phyloP scores from a whole-genome alignment of 169 alveolate genomes.

The Plasmodium knowlesi region DNA sequence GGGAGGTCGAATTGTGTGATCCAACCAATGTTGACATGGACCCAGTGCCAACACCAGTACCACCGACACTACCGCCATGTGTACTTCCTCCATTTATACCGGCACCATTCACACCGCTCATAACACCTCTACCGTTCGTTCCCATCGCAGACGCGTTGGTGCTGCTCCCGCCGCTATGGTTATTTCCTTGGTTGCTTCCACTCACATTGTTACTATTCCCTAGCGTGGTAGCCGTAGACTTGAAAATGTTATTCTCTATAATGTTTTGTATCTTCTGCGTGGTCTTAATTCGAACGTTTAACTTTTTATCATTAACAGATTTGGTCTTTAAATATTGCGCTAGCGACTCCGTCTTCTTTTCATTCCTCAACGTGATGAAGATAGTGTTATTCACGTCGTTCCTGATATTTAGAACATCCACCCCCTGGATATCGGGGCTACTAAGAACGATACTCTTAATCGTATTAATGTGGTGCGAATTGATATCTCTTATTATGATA shows the following conservation, averaged over 20 bases:
- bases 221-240: not conserved
- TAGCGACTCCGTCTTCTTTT: conserved; percentile 52
- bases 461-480: conserved; percentile 46
- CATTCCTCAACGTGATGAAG: conserved; percentile 69
- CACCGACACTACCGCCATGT: not conserved
- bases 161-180: not conserved
- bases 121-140: not conserved
- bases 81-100: not conserved
- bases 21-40: not conserved
- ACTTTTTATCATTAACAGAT: conserved; percentile 48
- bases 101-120: not conserved
- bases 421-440: conserved; percentile 36
- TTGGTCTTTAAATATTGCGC: conserved; percentile 70
- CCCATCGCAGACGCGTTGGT: not conserved
- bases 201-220: not conserved
- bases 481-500: conserved; percentile 59
- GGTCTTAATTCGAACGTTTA: conserved; percentile 71
- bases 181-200: not conserved
- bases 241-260: conserved; percentile 65
- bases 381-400: conserved; percentile 73
- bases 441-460: conserved; percentile 43
- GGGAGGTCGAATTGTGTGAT: not conserved
- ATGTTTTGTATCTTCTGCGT: conserved; percentile 61
- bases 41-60: not conserved
- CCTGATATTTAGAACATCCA: conserved; percentile 42